Evolutionary conservation across 257 asterid genomes (phyloP).

Genomic region (Solanum paucissectum): DNA sequence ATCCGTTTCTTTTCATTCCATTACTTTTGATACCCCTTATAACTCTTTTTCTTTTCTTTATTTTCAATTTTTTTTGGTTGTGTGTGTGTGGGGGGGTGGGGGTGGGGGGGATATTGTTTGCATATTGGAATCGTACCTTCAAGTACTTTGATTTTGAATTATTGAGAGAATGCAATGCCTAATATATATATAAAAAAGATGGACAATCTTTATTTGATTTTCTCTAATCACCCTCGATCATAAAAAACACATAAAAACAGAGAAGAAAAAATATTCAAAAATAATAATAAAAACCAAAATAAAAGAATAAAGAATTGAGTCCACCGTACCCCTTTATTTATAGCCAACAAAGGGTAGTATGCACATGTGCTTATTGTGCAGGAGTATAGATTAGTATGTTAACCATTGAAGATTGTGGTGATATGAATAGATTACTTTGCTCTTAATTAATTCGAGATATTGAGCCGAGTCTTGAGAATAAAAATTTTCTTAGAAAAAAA

Average conservation of each 20-base stretch:
- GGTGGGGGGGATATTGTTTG: neutral
- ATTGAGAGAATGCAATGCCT: too few species aligned
- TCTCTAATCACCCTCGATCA: neutral
- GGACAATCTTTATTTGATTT: neutral
- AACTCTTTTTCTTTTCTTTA: neutral
- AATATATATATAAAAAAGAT: neutral
- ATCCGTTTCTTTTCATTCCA: neutral
- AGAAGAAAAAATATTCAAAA: too few species aligned
- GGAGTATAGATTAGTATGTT: neutral
- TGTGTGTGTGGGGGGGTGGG: too few species aligned
- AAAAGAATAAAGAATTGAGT: too few species aligned
- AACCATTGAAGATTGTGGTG: neutral
- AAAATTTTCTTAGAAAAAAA: neutral
- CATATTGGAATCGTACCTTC: neutral
- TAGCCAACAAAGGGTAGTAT: too few species aligned
- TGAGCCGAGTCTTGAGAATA: rapidly evolving
- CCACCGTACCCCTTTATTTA: too few species aligned
- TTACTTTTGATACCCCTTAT: neutral
- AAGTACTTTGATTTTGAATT: neutral
- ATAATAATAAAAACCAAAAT: too few species aligned
- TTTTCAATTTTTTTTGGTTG: too few species aligned
- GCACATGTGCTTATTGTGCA: too few species aligned
- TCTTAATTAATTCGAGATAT: neutral
- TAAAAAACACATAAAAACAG: too few species aligned
- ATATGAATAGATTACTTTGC: neutral